Percentiles rank a stretch among this genome's conserved stretches.
Evolutionary conservation across 768 basidiomycete genomes (phyloP).

Genomic region (Phanerochaete carnosa): DNA sequence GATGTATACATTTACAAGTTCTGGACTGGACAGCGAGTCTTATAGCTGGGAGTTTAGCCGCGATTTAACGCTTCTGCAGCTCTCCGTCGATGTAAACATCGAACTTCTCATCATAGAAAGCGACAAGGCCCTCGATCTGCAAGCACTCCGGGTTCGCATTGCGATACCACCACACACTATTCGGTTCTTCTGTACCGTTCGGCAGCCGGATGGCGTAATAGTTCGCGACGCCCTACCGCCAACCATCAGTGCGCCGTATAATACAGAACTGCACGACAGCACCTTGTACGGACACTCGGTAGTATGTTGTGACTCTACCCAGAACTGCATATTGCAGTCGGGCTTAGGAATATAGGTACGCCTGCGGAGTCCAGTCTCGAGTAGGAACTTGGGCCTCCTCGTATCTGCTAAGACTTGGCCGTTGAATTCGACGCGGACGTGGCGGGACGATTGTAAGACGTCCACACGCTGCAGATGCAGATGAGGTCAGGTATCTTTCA

Average conservation of each 20-base stretch:
- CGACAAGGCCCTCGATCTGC: conserved; percentile 46
- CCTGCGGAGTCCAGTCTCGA: conserved; percentile 53
- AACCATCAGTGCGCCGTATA: neutral
- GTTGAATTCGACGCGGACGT: conserved; percentile 56
- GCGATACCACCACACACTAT: conserved; percentile 66
- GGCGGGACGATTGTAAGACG: conserved; percentile 55
- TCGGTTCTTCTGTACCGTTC: conserved; percentile 39
- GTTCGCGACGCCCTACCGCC: conserved; percentile 50
- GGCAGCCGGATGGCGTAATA: conserved; percentile 52
- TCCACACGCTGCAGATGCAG: conserved; percentile 50
- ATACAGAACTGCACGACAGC: neutral
- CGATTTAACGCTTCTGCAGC: conserved; percentile 32
- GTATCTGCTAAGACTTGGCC: conserved; percentile 65
- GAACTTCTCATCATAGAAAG: conserved; percentile 67
- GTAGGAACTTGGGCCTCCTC: conserved; percentile 48
- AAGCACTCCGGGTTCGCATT: conserved; percentile 48
- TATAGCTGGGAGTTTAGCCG: too few relatives aligned
- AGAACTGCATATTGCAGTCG: conserved; percentile 48
- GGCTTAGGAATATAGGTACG: conserved; percentile 61
- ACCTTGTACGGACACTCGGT: conserved; percentile 68
- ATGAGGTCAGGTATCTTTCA: neutral
- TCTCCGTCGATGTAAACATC: conserved; percentile 62
- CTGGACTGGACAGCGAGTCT: too few relatives aligned
- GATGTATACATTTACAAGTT: too few relatives aligned
- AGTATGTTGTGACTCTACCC: conserved; percentile 42